Percentiles rank a stretch among this genome's conserved stretches.
Evolutionary conservation across 2,329 filamentous ascomycete species (phyloP).

Genomic region (Malbranchea zuffiana): DNA sequence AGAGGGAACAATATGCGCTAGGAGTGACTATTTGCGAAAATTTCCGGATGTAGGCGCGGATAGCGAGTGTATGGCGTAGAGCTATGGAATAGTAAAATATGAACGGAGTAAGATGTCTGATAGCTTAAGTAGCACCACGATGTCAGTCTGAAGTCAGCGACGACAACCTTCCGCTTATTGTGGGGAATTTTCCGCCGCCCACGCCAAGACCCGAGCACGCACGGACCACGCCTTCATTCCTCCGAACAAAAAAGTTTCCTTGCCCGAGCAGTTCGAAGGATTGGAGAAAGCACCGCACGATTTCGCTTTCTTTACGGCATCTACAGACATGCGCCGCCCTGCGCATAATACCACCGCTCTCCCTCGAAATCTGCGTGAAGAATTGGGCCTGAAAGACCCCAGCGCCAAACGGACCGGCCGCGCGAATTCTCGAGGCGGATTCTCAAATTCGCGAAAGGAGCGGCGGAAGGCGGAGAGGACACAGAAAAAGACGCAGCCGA

Average conservation of each 20-base stretch:
- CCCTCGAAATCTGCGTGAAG: conserved; percentile 29
- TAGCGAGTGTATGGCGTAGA: no score
- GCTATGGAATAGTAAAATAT: no score
- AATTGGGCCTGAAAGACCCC: conserved; percentile 31
- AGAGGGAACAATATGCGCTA: no score
- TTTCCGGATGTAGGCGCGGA: no score
- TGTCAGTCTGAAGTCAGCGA: no score
- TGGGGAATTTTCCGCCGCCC: no score
- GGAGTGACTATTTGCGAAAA: no score
- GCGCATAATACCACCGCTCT: conserved; percentile 34
- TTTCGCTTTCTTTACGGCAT: not conserved
- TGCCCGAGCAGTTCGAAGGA: not conserved
- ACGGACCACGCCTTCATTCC: not conserved
- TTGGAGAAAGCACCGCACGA: no score
- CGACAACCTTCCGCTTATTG: no score
- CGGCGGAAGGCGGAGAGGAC: conserved; percentile 55
- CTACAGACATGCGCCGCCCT: conserved; percentile 25
- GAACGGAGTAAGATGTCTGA: no score
- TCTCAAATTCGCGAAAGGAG: conserved; percentile 45
- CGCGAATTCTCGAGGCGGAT: conserved; percentile 18
- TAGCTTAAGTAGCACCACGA: no score
- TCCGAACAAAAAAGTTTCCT: conserved; percentile 1
- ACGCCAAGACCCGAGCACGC: conserved; percentile 4
- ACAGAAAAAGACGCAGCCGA: conserved; percentile 45
- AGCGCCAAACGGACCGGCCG: conserved; percentile 22